phyloP scores from a whole-genome alignment of 805 yeast species.

The Alloascoidea africana region DNA sequence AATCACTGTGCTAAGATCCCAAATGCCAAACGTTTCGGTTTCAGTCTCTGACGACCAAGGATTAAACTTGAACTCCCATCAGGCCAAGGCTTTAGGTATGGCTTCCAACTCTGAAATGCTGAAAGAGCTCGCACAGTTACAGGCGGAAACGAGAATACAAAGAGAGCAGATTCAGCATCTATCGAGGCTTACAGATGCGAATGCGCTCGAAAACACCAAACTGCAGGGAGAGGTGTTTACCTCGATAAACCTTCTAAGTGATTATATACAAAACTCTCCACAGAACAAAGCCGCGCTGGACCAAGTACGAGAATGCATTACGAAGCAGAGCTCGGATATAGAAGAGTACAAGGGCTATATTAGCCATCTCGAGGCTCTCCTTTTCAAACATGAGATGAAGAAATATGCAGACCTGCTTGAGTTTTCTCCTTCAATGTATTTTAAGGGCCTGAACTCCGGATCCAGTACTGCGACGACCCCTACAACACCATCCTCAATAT shows the following conservation, averaged over 20 bases:
- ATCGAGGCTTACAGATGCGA: slow-evolving; percentile 42
- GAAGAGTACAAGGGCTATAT: slow-evolving; percentile 35
- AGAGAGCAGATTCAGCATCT: slow-evolving; percentile 58
- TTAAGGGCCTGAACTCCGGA: slow-evolving; percentile 1
- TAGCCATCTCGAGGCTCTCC: slow-evolving; percentile 38
- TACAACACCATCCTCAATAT: too few species aligned
- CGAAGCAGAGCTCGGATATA: too few species aligned
- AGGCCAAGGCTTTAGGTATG: not conserved
- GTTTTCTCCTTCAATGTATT: not conserved
- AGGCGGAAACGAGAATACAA: slow-evolving; percentile 49
- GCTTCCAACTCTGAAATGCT: slow-evolving; percentile 5
- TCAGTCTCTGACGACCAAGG: slow-evolving; percentile 3
- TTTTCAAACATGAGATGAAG: slow-evolving; percentile 22
- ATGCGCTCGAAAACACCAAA: too few species aligned
- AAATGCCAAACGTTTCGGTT: not conserved
- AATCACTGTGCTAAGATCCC: slow-evolving; percentile 17
- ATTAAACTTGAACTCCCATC: too few species aligned
- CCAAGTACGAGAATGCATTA: too few species aligned
- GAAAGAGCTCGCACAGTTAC: slow-evolving; percentile 27
- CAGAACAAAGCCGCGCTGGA: too few species aligned
- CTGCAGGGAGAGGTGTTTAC: too few species aligned
- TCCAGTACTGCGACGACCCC: too few species aligned
- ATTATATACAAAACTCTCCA: too few species aligned
- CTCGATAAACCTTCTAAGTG: too few species aligned
- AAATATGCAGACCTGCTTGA: slow-evolving; percentile 7